Evolutionary conservation across 495 filamentous ascomycete genomes (phyloP).

Genomic region (Trichoderma gamsii): DNA sequence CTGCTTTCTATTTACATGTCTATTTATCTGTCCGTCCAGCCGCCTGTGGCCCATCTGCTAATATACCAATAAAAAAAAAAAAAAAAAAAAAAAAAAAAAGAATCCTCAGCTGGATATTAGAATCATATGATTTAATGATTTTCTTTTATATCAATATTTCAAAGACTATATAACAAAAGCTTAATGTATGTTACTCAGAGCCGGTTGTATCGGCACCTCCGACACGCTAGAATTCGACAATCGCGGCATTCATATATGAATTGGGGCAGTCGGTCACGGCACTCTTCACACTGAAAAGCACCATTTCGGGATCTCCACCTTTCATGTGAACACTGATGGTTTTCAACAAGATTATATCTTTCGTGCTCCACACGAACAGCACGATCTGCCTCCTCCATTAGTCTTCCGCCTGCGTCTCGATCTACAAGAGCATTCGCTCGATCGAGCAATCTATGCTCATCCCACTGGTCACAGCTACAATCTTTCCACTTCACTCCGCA

Average conservation of each 20-base stretch:
- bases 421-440: conserved; percentile 21
- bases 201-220: not conserved
- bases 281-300: not conserved
- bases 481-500: conserved; percentile 48
- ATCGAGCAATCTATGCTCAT: conserved; percentile 30
- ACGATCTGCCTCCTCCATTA: not conserved
- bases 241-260: not conserved
- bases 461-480: conserved; percentile 42
- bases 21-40: no score
- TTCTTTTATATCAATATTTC: no score
- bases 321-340: not conserved
- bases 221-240: not conserved
- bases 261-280: not conserved
- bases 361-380: not conserved
- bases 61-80: no score
- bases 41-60: no score
- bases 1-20: no score
- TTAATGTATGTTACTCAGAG: no score
- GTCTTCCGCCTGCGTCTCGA: not conserved
- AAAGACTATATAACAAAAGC: no score
- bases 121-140: no score
- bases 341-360: not conserved
- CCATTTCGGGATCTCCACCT: not conserved
- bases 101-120: no score
- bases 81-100: no score